phyloP scores from a whole-genome alignment of 2,329 filamentous ascomycete genomes.

The Diaporthe caulivora region DNA sequence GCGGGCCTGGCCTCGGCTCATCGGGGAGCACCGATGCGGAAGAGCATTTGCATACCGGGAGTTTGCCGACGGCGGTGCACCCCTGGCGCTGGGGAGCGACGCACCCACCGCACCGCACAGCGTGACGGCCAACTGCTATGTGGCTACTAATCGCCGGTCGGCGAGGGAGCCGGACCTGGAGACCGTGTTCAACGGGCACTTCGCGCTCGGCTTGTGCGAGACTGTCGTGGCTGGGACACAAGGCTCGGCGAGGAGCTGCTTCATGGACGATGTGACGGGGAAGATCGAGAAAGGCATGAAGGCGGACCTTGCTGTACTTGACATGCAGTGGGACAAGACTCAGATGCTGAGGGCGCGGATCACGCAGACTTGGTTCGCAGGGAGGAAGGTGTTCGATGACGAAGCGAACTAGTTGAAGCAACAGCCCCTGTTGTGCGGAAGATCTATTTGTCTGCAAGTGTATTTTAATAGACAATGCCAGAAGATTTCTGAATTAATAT shows the following conservation, averaged over 20 bases:
- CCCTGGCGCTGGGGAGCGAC: constrained; percentile 70
- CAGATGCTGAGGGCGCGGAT: constrained; percentile 60
- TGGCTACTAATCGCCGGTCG: constrained; percentile 69
- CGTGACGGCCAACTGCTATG: constrained; percentile 68
- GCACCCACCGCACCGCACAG: constrained; percentile 69
- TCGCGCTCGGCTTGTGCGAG: constrained; percentile 65
- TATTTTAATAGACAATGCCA: no score
- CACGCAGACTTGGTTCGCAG: constrained; percentile 66
- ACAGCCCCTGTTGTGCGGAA: background rate
- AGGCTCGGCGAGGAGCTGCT: constrained; percentile 70
- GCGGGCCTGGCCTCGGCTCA: constrained; percentile 69
- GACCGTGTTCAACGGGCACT: constrained; percentile 63
- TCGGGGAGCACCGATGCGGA: constrained; percentile 65
- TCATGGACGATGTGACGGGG: constrained; percentile 67
- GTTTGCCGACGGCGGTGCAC: constrained; percentile 66
- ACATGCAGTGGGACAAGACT: constrained; percentile 62
- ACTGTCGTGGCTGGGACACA: constrained; percentile 66
- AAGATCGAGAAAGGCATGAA: constrained; percentile 63
- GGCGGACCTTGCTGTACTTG: constrained; percentile 69
- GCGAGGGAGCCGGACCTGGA: constrained; percentile 60
- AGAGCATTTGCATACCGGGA: constrained; percentile 75
- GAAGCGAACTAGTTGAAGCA: background rate
- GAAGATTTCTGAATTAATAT: no score
- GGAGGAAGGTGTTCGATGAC: constrained; percentile 53
- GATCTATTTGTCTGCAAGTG: background rate